Percentiles rank a stretch among this genome's conserved stretches.
Evolutionary conservation across 352 stramenopile species (phyloP).

Genomic region (Phytophthora melonis): DNA sequence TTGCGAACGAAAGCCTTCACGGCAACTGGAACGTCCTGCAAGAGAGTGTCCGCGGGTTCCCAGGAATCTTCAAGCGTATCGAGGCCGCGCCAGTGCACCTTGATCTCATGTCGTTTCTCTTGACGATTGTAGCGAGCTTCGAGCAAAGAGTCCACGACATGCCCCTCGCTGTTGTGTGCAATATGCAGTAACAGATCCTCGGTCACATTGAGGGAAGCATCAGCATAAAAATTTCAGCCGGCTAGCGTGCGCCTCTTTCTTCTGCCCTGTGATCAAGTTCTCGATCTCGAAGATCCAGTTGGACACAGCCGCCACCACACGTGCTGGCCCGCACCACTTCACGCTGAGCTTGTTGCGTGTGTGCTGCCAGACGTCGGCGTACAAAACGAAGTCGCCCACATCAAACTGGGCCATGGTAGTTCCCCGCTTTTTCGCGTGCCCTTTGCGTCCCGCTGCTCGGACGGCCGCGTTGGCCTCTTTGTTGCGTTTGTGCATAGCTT

Average conservation of each 20-base stretch:
- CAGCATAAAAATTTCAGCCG: constrained; percentile 31
- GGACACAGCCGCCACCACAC: background rate
- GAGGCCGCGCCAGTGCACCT: background rate
- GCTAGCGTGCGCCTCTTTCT: background rate
- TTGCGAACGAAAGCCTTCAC: background rate
- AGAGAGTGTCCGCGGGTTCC: background rate
- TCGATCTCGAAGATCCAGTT: background rate
- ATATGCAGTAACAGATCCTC: constrained; percentile 22
- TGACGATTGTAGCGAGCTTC: background rate
- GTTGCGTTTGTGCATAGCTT: background rate
- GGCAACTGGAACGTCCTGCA: background rate
- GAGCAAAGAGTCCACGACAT: background rate
- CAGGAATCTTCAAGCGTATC: background rate
- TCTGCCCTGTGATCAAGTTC: background rate
- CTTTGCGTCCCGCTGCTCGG: background rate
- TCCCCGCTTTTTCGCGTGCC: background rate
- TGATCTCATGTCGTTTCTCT: background rate
- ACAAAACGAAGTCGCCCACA: background rate
- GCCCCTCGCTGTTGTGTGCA: constrained; percentile 24
- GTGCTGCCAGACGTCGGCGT: background rate
- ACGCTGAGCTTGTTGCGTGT: background rate
- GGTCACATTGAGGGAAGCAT: constrained; percentile 7
- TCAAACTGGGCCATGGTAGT: background rate
- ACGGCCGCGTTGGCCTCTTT: background rate
- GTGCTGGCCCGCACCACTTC: background rate